Conservation (phyloP, 2,329 filamentous ascomycete species). For the Aureobasidium sp. region DNA sequence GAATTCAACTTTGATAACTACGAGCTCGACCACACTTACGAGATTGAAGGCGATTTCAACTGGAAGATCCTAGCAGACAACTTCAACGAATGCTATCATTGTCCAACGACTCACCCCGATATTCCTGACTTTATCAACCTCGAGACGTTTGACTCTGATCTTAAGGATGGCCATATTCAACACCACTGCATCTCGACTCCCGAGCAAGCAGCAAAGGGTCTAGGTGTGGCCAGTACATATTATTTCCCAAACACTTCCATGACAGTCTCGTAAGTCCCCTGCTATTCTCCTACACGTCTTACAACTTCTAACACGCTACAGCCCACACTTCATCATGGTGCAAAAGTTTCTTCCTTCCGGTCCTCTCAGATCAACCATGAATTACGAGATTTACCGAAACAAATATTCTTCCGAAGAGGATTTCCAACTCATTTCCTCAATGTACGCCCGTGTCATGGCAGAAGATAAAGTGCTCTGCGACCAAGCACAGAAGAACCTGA, state of each 20-base stretch:
- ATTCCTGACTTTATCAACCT: slow-evolving; percentile 64
- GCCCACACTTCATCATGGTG: slow-evolving; percentile 67
- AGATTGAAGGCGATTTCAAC: slow-evolving; percentile 62
- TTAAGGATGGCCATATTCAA: slow-evolving; percentile 56
- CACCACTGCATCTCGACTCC: slow-evolving; percentile 51
- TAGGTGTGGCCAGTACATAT: slow-evolving; percentile 54
- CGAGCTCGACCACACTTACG: slow-evolving; percentile 62
- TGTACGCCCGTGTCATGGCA: slow-evolving; percentile 70
- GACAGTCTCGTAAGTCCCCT: slow-evolving; percentile 52
- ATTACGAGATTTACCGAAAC: slow-evolving; percentile 70
- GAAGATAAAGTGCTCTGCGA: slow-evolving; percentile 72
- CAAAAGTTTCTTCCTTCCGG: slow-evolving; percentile 66
- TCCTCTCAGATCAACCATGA: slow-evolving; percentile 59
- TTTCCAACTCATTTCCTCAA: slow-evolving; percentile 62
- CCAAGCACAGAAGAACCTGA: slow-evolving; percentile 67
- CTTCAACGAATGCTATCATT: slow-evolving; percentile 71
- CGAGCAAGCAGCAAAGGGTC: slow-evolving; percentile 55
- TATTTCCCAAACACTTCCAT: slow-evolving; percentile 59
- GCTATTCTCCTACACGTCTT: neutral
- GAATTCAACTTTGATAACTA: slow-evolving; percentile 60
- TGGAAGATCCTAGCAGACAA: slow-evolving; percentile 68
- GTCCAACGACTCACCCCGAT: slow-evolving; percentile 65
- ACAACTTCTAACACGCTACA: slow-evolving; percentile 27
- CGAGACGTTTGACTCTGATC: slow-evolving; percentile 59
- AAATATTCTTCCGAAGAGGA: slow-evolving; percentile 64